A percentile compares a stretch with the other conserved stretches of the same genome.
These are phyloP conservation scores for Euphorbia lathyris DNA, from an alignment of 345 rosid species.

Conservation along the genomic window DNA sequence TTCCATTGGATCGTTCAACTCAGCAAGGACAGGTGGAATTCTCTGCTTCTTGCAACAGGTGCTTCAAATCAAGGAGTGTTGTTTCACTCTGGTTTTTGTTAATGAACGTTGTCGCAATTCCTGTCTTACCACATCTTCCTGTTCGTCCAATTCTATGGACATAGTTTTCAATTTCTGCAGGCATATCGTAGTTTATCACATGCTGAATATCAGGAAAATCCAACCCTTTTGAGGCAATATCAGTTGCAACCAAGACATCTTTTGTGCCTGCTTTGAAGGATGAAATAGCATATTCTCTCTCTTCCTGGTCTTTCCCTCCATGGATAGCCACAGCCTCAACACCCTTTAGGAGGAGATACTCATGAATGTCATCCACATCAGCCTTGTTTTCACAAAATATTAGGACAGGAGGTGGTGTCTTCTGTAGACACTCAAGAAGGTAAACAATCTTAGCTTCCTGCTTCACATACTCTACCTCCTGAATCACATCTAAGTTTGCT, in stretches of 20 bases:
- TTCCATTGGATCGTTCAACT: constrained; percentile 80
- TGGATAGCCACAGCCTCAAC: constrained; percentile 92
- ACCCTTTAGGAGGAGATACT: constrained; percentile 86
- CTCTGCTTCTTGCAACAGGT: constrained; percentile 86
- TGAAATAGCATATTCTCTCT: constrained; percentile 81
- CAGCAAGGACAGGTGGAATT: constrained; percentile 90
- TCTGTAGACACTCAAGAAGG: constrained; percentile 89
- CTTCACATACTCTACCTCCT: constrained; percentile 92
- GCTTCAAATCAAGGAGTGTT: constrained; percentile 79
- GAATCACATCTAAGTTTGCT: constrained; percentile 93
- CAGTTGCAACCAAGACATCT: constrained; percentile 89
- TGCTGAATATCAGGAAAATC: constrained; percentile 94
- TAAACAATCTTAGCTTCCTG: constrained; percentile 94
- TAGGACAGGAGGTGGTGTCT: constrained; percentile 89
- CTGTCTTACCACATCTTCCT: constrained; percentile 91
- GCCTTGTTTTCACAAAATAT: constrained; percentile 95
- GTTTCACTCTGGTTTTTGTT: constrained; percentile 94
- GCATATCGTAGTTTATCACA: constrained; percentile 93
- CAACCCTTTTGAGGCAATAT: constrained; percentile 88
- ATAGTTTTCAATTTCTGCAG: constrained; percentile 87
- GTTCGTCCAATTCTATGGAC: constrained; percentile 95
- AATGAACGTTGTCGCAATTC: constrained; percentile 88
- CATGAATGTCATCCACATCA: constrained; percentile 85
- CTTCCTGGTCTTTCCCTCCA: constrained; percentile 96
- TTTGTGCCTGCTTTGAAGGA: constrained; percentile 81